phyloP scores from a whole-genome alignment of 257 asterid species.

The Penstemon eatonii region DNA sequence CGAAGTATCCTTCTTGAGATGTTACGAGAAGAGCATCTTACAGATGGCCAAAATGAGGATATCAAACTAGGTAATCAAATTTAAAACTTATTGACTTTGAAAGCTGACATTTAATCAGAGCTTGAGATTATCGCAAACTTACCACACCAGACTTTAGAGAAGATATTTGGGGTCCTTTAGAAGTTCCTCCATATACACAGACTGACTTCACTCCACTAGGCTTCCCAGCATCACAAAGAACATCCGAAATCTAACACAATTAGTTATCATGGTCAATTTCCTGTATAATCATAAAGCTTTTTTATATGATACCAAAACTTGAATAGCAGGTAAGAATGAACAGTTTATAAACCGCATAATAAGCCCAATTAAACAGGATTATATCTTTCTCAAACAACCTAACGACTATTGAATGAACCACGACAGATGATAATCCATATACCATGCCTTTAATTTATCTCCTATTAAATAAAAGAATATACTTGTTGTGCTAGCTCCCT shows the following conservation, averaged over 20 bases:
- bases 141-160: slow-evolving; percentile 91
- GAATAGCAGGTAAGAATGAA: neutral
- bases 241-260: slow-evolving; percentile 75
- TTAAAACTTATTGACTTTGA: neutral
- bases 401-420: neutral
- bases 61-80: too few relatives aligned
- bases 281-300: slow-evolving; percentile 6
- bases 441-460: neutral
- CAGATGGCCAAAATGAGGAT: too few relatives aligned
- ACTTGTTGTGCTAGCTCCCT: slow-evolving; percentile 98
- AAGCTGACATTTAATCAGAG: slow-evolving; percentile 4
- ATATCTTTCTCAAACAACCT: neutral
- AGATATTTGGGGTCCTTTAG: slow-evolving; percentile 89
- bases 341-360: neutral
- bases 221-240: slow-evolving; percentile 87
- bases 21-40: too few relatives aligned
- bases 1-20: neutral
- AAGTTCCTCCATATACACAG: slow-evolving; percentile 89
- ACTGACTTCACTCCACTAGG: slow-evolving; percentile 74
- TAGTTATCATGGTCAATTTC: slow-evolving; percentile 23
- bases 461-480: slow-evolving; percentile 26
- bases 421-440: neutral
- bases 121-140: slow-evolving; percentile 34
- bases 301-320: neutral
- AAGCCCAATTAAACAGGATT: neutral